Evolutionary conservation across 1,139 yeast species (phyloP).

Genomic region (Blastobotrys indianensis): DNA sequence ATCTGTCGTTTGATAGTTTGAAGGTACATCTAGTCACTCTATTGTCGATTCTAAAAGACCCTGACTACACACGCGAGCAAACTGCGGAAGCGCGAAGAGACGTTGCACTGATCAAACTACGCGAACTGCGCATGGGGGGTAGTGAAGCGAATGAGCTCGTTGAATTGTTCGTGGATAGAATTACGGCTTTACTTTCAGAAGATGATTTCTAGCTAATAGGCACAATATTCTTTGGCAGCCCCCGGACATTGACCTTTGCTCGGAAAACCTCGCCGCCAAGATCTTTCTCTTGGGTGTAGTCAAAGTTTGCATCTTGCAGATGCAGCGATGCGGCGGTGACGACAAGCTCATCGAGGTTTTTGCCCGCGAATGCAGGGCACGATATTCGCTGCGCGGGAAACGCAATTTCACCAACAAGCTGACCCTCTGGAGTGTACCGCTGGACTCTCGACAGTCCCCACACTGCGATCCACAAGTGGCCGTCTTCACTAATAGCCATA

Average conservation of each 20-base stretch:
- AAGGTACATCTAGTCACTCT: constrained; percentile 50
- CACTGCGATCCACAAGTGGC: constrained; percentile 63
- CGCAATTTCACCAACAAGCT: constrained; percentile 44
- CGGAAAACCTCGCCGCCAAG: constrained; percentile 52
- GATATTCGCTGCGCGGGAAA: constrained; percentile 63
- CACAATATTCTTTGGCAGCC: constrained; percentile 13
- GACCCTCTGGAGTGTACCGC: constrained; percentile 43
- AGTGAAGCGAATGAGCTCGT: constrained; percentile 56
- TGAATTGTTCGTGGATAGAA: constrained; percentile 47
- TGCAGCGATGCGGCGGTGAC: constrained; percentile 61
- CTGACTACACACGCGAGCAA: constrained; percentile 40
- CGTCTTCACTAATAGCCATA: constrained; percentile 53
- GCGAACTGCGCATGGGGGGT: constrained; percentile 58
- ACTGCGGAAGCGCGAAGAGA: constrained; percentile 47
- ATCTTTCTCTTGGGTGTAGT: constrained; percentile 38
- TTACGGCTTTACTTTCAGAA: constrained; percentile 2
- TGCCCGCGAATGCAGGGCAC: constrained; percentile 71
- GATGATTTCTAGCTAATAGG: not conserved
- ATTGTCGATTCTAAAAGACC: constrained; percentile 42
- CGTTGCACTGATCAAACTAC: constrained; percentile 54
- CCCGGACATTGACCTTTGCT: constrained; percentile 28
- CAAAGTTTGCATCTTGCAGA: constrained; percentile 34
- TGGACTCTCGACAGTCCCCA: constrained; percentile 58
- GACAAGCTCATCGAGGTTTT: constrained; percentile 49
- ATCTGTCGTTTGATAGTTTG: constrained; percentile 45